Conservation (phyloP, 2,329 filamentous ascomycete species). For the Microthyrium microscopicum region DNA sequence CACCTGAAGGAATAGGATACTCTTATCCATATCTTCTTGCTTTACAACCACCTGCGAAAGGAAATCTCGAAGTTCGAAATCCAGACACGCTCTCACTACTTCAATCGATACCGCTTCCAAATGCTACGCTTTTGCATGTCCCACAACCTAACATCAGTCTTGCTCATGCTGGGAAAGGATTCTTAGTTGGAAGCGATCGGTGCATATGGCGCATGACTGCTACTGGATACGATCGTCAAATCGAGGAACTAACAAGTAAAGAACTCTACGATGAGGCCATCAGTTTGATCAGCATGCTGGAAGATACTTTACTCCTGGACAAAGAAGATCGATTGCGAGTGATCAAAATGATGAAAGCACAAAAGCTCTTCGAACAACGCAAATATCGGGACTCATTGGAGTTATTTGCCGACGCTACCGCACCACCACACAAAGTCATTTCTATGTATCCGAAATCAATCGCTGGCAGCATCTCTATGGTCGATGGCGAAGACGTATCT, state of each 20-base stretch:
- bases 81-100: conserved; percentile 80
- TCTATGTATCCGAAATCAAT: conserved; percentile 69
- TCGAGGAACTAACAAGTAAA: conserved; percentile 61
- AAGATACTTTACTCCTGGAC: conserved; percentile 74
- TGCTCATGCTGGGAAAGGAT: conserved; percentile 92
- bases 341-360: conserved; percentile 83
- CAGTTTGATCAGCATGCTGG: conserved; percentile 73
- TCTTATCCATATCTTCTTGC: conserved; percentile 92
- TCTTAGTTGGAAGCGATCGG: conserved; percentile 80
- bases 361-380: conserved; percentile 62
- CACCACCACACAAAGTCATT: conserved; percentile 78
- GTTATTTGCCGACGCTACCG: conserved; percentile 76
- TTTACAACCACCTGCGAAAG: conserved; percentile 67
- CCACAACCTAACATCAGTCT: conserved; percentile 83
- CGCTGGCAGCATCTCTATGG: conserved; percentile 59
- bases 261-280: conserved; percentile 78
- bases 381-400: conserved; percentile 80
- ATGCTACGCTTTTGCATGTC: conserved; percentile 73
- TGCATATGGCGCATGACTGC: conserved; percentile 94
- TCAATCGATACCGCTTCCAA: conserved; percentile 68
- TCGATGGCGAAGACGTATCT: conserved; percentile 38
- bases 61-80: conserved; percentile 77
- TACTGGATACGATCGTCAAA: conserved; percentile 77
- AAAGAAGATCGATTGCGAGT: conserved; percentile 69
- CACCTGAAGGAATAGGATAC: conserved; percentile 84